Conservation (phyloP, 352 stramenopile species). For the Salisapilia sapeloensis region DNA sequence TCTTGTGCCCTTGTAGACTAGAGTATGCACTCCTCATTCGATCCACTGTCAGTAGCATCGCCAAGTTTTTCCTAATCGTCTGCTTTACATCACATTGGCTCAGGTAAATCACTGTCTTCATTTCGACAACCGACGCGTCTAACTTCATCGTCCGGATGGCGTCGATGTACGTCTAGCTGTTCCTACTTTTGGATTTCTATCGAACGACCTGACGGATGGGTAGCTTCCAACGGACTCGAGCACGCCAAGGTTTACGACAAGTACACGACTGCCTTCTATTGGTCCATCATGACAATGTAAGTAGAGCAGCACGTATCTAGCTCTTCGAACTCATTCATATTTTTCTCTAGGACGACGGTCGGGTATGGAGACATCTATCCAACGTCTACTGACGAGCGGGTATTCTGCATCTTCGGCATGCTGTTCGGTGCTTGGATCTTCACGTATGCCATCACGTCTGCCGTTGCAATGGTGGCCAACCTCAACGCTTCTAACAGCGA, state of each 20-base stretch:
- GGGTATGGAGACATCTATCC: conserved; percentile 49
- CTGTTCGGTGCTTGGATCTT: conserved; percentile 64
- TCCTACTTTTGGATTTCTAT: conserved; percentile 45
- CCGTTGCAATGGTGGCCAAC: conserved; percentile 47
- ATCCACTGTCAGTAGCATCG: conserved; percentile 56
- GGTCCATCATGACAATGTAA: conserved; percentile 65
- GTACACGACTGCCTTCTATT: conserved; percentile 54
- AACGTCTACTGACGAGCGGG: conserved; percentile 29
- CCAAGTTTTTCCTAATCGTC: conserved; percentile 71
- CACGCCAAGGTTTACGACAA: conserved; percentile 24
- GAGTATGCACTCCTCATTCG: conserved; percentile 55
- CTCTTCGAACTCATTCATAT: neutral
- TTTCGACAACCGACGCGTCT: neutral
- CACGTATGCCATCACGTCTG: conserved; percentile 67
- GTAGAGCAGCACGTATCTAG: conserved; percentile 1
- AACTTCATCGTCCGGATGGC: neutral
- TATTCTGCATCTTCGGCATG: conserved; percentile 64
- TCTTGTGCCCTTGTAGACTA: conserved; percentile 9
- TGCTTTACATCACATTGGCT: conserved; percentile 69
- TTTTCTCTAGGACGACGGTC: conserved; percentile 33
- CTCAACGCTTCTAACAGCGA: conserved; percentile 39
- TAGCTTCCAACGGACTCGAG: conserved; percentile 11
- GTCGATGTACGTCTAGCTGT: conserved; percentile 8
- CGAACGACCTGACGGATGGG: conserved; percentile 29
- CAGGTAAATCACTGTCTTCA: conserved; percentile 10